Conservation (phyloP, 1,284 basidiomycete species). For the Exobasidium rhododendri region DNA sequence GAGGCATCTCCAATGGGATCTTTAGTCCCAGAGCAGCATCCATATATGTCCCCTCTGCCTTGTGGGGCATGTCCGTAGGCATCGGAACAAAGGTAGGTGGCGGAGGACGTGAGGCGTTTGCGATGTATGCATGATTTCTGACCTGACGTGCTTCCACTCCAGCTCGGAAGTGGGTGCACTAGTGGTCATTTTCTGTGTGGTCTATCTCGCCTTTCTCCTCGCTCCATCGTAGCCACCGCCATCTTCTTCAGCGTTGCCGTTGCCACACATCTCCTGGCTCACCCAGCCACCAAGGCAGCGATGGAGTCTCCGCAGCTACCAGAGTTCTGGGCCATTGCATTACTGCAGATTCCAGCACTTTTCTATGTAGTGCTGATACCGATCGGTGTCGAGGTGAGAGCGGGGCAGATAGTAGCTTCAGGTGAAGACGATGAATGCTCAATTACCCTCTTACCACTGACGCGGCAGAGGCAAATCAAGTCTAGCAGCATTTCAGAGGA, state of each 20-base stretch:
- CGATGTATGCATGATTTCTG: neutral
- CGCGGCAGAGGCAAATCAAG: neutral
- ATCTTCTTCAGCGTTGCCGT: slow-evolving; percentile 51
- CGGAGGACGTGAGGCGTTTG: too few relatives aligned
- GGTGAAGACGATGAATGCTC: too few relatives aligned
- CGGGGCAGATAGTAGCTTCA: neutral
- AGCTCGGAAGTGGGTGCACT: slow-evolving; percentile 51
- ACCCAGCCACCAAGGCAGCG: neutral
- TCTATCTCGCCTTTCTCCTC: slow-evolving; percentile 40
- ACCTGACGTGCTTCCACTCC: slow-evolving; percentile 1
- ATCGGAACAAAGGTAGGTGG: slow-evolving; percentile 46
- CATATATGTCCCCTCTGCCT: neutral
- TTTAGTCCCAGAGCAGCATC: slow-evolving; percentile 4
- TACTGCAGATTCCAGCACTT: slow-evolving; percentile 39
- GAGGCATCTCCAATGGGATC: neutral
- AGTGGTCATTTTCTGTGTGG: slow-evolving; percentile 53
- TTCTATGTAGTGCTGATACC: slow-evolving; percentile 22
- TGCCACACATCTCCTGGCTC: slow-evolving; percentile 28
- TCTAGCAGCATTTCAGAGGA: neutral
- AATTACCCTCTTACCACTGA: too few relatives aligned
- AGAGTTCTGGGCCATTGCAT: slow-evolving; percentile 20
- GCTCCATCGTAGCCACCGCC: slow-evolving; percentile 43
- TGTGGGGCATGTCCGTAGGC: slow-evolving; percentile 39
- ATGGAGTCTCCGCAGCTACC: slow-evolving; percentile 14
- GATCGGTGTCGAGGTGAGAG: neutral